Percentiles rank a stretch among this genome's conserved stretches.
These are phyloP conservation scores for Rubus parviflorus DNA, from an alignment of 306 rosid species.

Conservation along the genomic window DNA sequence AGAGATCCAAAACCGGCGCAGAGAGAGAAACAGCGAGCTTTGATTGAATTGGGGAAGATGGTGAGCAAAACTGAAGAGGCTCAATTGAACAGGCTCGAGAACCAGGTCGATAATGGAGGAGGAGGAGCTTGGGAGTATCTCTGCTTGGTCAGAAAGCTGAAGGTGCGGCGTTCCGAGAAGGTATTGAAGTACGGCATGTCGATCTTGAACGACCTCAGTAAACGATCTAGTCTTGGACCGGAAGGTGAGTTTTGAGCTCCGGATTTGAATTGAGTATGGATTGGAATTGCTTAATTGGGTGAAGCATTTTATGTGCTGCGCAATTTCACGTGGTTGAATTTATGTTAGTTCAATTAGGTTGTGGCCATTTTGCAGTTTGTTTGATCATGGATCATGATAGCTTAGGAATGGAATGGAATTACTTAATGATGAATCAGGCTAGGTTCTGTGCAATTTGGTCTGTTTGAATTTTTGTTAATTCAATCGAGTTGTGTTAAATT, in stretches of 20 bases:
- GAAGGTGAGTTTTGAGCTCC: conserved; percentile 54
- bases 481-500: neutral
- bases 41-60: conserved; percentile 41
- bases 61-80: conserved; percentile 79
- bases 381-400: neutral
- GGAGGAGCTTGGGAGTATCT: conserved; percentile 99
- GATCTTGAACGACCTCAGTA: conserved; percentile 71
- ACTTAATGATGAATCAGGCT: conserved; percentile 1
- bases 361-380: neutral
- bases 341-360: neutral
- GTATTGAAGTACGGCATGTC: conserved; percentile 78
- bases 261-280: neutral
- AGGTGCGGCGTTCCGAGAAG: conserved; percentile 84
- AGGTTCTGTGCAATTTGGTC: neutral
- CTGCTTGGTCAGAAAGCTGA: conserved; percentile 72
- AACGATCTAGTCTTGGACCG: conserved; percentile 70
- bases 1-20: conserved; percentile 31
- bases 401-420: neutral
- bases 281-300: conserved; percentile 1
- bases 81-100: conserved; percentile 72
- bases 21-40: conserved; percentile 15
- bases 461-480: neutral
- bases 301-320: neutral
- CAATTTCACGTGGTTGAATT: neutral
- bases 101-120: conserved; percentile 95